Conservation (phyloP, 805 yeast genomes). For the Pichia occidentalis region DNA sequence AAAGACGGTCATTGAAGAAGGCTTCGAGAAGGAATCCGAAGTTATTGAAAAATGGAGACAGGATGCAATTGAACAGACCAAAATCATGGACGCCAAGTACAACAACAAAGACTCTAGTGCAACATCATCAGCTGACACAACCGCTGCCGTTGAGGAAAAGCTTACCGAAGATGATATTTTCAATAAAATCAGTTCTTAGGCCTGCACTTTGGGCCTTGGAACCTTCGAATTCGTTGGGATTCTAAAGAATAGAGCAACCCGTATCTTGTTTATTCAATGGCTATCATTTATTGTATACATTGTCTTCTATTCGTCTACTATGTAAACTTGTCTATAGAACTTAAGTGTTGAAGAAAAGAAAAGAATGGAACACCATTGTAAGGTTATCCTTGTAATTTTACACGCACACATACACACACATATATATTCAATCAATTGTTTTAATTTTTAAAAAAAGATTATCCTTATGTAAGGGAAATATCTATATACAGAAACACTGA, state of each 20-base stretch:
- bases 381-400: too few species aligned
- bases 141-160: slow-evolving; percentile 20
- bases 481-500: not conserved
- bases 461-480: too few species aligned
- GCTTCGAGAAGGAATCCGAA: slow-evolving; percentile 64
- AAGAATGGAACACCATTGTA: slow-evolving; percentile 2
- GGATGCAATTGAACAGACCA: slow-evolving; percentile 61
- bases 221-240: too few species aligned
- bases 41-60: slow-evolving; percentile 67
- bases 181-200: too few species aligned
- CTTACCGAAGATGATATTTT: slow-evolving; percentile 22
- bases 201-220: too few species aligned
- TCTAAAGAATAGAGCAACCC: too few species aligned
- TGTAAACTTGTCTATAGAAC: slow-evolving; percentile 13
- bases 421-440: too few species aligned
- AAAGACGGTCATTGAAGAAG: slow-evolving; percentile 55
- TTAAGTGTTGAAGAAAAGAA: not conserved
- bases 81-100: slow-evolving; percentile 41
- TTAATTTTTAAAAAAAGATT: too few species aligned
- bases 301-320: too few species aligned
- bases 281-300: too few species aligned
- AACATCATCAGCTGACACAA: slow-evolving; percentile 18
- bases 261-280: too few species aligned
- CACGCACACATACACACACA: too few species aligned
- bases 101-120: slow-evolving; percentile 25